Conservation (phyloP, 1,284 basidiomycete genomes). For the Ceratobasidium sp. region DNA sequence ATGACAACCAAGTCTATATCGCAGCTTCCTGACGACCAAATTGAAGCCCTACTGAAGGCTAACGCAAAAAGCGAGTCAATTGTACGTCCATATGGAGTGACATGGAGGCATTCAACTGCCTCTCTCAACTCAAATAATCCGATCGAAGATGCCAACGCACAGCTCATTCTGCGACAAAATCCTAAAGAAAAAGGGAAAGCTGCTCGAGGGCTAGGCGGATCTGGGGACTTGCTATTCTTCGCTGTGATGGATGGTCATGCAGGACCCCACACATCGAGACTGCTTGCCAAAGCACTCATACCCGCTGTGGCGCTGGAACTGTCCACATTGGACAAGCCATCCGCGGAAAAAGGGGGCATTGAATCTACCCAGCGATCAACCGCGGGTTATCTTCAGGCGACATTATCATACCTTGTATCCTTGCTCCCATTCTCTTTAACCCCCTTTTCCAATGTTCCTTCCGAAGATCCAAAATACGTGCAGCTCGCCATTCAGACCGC, state of each 20-base stretch:
- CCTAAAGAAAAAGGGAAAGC: conserved; percentile 47
- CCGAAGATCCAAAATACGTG: conserved; percentile 71
- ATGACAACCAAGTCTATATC: conserved; percentile 55
- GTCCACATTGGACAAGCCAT: conserved; percentile 61
- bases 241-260: conserved; percentile 94
- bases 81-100: conserved; percentile 61
- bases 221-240: conserved; percentile 84
- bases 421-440: conserved; percentile 59
- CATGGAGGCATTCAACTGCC: conserved; percentile 80
- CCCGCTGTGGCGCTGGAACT: conserved; percentile 88
- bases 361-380: not conserved
- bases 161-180: conserved; percentile 75
- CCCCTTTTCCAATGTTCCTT: conserved; percentile 53
- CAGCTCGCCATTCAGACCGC: conserved; percentile 79
- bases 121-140: conserved; percentile 86
- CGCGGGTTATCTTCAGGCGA: conserved; percentile 13
- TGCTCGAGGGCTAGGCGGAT: conserved; percentile 46
- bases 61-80: conserved; percentile 58
- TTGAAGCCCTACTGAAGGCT: conserved; percentile 70
- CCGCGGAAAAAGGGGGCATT: conserved; percentile 19
- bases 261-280: conserved; percentile 83
- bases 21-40: conserved; percentile 65
- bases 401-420: conserved; percentile 57
- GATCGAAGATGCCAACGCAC: conserved; percentile 87
- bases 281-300: conserved; percentile 87